Evolutionary conservation across 805 yeast genomes (phyloP), one percentile per base, ranked within the genome.

Genomic region (Ogataea pilisensis): DNA sequence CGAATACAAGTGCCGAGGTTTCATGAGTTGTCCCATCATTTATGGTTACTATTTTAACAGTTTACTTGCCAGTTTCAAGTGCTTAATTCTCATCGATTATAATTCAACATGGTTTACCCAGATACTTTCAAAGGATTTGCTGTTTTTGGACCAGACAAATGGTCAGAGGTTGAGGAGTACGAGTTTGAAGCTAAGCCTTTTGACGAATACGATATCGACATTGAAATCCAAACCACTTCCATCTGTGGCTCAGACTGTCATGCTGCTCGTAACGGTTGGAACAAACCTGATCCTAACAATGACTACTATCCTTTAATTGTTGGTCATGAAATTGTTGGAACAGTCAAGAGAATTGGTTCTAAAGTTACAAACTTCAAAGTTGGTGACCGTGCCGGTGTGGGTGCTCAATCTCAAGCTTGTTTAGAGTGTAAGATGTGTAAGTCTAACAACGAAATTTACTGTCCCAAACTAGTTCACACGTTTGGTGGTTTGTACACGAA

Each of bases 351-450:
- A 28, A 67, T 82, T 31, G 95, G 93, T 39, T 50, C 68, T n/a
- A 65, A 73, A 27, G 78, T 84, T 49, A 60, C 62, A 8, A 67
- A 46, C 39, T 70, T 63, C 65, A 75, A 70, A 57, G 58, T 81
- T 16, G 95, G 95, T 41, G 82, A 86, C 49, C 70, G 87, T 49
- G 93, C 84, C 21, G 95, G 91, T 40, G 73, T 84, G 37, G 95
- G 95, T 51, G 91, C 93, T 20, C 80, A 76, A 55, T 68, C 72
- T 20, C 66, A 64, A 43, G 67, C 84, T 29, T 85, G 95, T 66
- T 61, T 70, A 41, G 64, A 73, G 13, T 86, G 95, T 65, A 54
- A 68, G 35, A 69, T 78, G 54, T 86, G 89, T 70, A 58, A 68
- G 18, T 46, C 55, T 29, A 70, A 68, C 50, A 72, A 79, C 56